Base-by-base conservation (phyloP, 2,329 filamentous ascomycete genomes). In the Thelonectria olida region DNA sequence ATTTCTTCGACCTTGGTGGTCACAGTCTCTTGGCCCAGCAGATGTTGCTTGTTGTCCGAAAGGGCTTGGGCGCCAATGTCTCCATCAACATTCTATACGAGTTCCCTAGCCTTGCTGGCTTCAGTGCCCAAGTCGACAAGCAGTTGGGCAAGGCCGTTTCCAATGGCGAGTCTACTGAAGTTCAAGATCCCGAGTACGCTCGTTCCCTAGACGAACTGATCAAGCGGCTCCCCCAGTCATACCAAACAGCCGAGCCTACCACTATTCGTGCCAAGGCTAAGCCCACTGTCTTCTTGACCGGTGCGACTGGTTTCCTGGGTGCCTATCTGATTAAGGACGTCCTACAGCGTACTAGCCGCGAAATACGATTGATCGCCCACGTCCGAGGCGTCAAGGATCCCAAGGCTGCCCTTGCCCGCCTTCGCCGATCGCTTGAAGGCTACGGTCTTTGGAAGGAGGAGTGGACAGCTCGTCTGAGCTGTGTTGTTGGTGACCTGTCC, bases 401-500 rank as follows among this genome's bases (percentile, higher is more conserved):
- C 34, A 36, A 36, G 34, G 72, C 83, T 3, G 75, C 82, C 15
- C 81, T 84, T 23, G 92, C 86, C 6, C 88, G 93, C 36, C 83
- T 97, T 20, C 81, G 80, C 52, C 82, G 85, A 13, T 91, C 90
- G 1, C 88, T 90, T 64, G 83, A 87, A 67, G 92, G 88, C 1
- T 97, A 97, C 73, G 89, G 91, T 7, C 80, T 97, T 25, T 97
- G 94, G 94, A 79, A 86, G 23, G 84, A 88, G 5, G 80, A 81
- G 12, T 96, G 92, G 92, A 74, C 78, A 4, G 78, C 76, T 7
- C 85, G 91, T 61, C 78, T 97, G 5, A 82, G 85, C 57, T 86
- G 85, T 38, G 88, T 97, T 1, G 78, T 88, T 39, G 94, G 94
- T 61, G 91, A 95, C 74, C 81, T 97, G 2, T 84, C 88, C 13